Evolutionary conservation across 2,329 filamentous ascomycete species (phyloP), one percentile per base, ranked within the genome.

Genomic region (Stemphylium lycopersici): DNA sequence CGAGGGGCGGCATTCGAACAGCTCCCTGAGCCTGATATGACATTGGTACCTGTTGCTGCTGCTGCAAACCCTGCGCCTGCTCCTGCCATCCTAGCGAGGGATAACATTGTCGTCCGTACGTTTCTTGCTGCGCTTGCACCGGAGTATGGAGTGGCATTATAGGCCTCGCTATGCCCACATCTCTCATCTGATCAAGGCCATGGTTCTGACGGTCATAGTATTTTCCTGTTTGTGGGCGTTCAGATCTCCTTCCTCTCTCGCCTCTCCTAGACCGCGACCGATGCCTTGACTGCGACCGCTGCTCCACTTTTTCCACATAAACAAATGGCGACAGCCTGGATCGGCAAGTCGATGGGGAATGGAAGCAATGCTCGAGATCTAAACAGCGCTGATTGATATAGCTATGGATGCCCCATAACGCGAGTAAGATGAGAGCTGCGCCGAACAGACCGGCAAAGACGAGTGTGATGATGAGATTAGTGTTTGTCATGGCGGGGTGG

Each of bases 361-460:
- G 54, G 24, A 67, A 55, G 56, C 61, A 70, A 10, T 61, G 53
- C 26, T 58, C 58, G 2, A 71, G 22, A 18, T 64, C 52, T 2
- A 53, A 18, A 20, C 64, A 68, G 33, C 52, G 32, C 3, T 36
- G 43, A 16, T 64, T 55, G 8, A 71, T 58, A 26, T 55, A 70
- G 20, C 52, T 46, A 6, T 63, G 56, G 0, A 63, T 20, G 20
- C 50, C 62, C 54, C 63, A 68, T 1, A 69, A 31, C 2, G 39
- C 48, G 4, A 64, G 46, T 44, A 58, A 68, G 1, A 71, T 48
- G 5, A 70, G 26, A 3, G 48, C 47, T 0, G 61, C 38, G 12
- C 68, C 67, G 43, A 68, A 69, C 16, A 67, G 22, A 4, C 51
- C 56, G 7, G 66, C 61, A 24, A 66, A 57, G 2, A 61, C 42